Base-by-base conservation (phyloP, 306 rosid species). In the Astragalus glycyphyllos region DNA sequence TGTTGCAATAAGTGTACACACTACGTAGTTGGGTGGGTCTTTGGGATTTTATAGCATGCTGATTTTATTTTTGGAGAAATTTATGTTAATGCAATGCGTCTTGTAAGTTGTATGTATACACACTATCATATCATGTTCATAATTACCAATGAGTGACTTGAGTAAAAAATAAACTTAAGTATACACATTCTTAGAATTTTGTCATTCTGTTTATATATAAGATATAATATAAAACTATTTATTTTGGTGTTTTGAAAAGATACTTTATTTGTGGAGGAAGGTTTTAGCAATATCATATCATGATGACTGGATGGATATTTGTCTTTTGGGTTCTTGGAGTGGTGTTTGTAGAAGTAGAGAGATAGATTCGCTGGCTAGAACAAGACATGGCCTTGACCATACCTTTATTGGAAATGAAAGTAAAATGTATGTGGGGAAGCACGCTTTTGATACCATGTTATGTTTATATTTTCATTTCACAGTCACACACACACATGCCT, bases 401-500 rank as follows among this genome's bases (percentile, higher is more conserved):
- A 29, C 85, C 75, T 86, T 89, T 89, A 86, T 91, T 80, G 99
- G 99, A 79, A 95, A 91, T 95, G 99, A 84, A 89, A 91, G 86
- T 83, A 71, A 56, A 83, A 81, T 77, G 41, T 53, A 47, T 71
- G 86, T 84, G 82, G 87, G 84, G 60, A 86, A 81, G 63, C 87
- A 77, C 95, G 95, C 96, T 76, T 66, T 84, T 68, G 65, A 76
- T 83, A 80, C 88, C 68, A 87, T 84, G 84, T 85, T 83, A 87
- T 84, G 84, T 85, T 83, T 58, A 49, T 15, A 40, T 40, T 64
- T 20, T 58, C 48, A 59, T 13, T 37, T 14, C 14, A 5, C 9
- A 7, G 23, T 37, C 46, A 40, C 31, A 47, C 23, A 45, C 79
- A 57, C 65, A 77, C 32, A n/a, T n/a, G 58, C 61, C 75, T 73